phyloP scores from a whole-genome alignment of 2,329 filamentous ascomycete species.

The Phyllosticta citribraziliensis region DNA sequence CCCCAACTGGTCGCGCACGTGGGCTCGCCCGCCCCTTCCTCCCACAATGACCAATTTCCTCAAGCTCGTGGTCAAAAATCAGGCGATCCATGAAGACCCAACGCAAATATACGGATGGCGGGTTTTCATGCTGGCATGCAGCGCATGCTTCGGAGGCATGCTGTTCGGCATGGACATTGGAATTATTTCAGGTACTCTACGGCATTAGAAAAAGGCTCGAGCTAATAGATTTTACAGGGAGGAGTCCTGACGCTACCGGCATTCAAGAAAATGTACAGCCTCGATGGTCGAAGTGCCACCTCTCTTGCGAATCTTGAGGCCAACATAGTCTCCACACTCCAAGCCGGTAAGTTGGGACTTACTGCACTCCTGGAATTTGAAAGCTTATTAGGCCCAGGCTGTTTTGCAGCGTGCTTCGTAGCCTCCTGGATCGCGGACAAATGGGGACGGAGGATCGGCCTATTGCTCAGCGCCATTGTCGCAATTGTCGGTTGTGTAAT shows the following conservation, averaged over 20 bases:
- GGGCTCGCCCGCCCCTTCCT: not conserved
- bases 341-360: too few species aligned
- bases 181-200: constrained; percentile 47
- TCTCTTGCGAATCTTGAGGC: constrained; percentile 47
- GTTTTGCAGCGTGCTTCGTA: constrained; percentile 55
- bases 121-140: constrained; percentile 53
- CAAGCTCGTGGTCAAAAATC: constrained; percentile 53
- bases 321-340: constrained; percentile 62
- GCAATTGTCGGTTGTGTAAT: constrained; percentile 54
- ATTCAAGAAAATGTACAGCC: constrained; percentile 26
- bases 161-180: constrained; percentile 59
- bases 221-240: too few species aligned
- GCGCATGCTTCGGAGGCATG: constrained; percentile 60
- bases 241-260: too few species aligned
- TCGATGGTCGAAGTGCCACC: constrained; percentile 16
- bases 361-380: too few species aligned
- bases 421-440: constrained; percentile 45
- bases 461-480: constrained; percentile 48
- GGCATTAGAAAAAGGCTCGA: constrained; percentile 35
- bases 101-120: constrained; percentile 62
- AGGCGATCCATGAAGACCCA: constrained; percentile 60
- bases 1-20: not conserved
- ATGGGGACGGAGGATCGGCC: constrained; percentile 45
- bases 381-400: constrained; percentile 46
- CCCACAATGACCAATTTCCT: constrained; percentile 29